These are phyloP conservation scores for Medicago truncatula DNA, from an alignment of 306 rosid genomes.

Conservation along the genomic window MtrunA17r5.0-ANR NC_053045.1:13910501-13911000, in stretches of 20 bases:
- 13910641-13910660: conserved; percentile 85
- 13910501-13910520: conserved; percentile 60
- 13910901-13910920: conserved; percentile 62
- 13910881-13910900: conserved; percentile 97
- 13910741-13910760: conserved; percentile 91
- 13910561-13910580: conserved; percentile 74
- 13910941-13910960: conserved; percentile 54
- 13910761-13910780: conserved; percentile 96
- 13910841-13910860: conserved; percentile 97
- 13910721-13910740: conserved; percentile 73
- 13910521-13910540: conserved; percentile 55
- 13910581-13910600: conserved; percentile 58
- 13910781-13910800: conserved; percentile 88
- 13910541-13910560: conserved; percentile 73
- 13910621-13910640: conserved; percentile 78
- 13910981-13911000: conserved; percentile 24
- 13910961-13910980: conserved; percentile 46
- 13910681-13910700: conserved; percentile 75
- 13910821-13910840: conserved; percentile 81
- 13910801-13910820: conserved; percentile 81
- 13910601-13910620: conserved; percentile 79
- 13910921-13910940: conserved; percentile 58
- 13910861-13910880: conserved; percentile 99
- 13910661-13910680: conserved; percentile 81
- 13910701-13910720: conserved; percentile 70